Evolutionary conservation across 2,329 filamentous ascomycete species (phyloP), one percentile per base, ranked within the genome.

Genomic region (Penicillium sp.): DNA sequence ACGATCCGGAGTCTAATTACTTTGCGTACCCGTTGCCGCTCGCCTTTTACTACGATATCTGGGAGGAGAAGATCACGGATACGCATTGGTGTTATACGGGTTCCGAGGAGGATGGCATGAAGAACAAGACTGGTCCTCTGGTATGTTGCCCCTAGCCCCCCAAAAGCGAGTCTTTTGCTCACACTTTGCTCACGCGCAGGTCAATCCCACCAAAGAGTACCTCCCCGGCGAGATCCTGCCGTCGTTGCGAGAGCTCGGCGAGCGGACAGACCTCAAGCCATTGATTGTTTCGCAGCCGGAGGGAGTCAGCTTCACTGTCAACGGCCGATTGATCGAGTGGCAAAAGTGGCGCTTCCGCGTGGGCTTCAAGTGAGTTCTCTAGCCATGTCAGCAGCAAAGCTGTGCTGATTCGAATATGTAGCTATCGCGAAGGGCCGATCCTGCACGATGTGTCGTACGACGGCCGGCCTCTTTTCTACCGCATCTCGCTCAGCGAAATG

Each of bases 341-440:
- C 86, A 89, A 68, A 83, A 86, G 62, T 89, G 86, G 86, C 75
- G 79, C 2, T 85, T 90, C 71, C 77, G 85, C 9, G 76, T 90
- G 9, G 81, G 82, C 38, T 89, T 87, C 74, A 90, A 86, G 61
- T 80, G 83, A 47, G 48, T 51, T n/a, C 7, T 21, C 23, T n/a
- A 5, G 6, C 23, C 18, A 20, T 48, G 46, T 28, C 23, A 20
- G n/a, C 14, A 16, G 5, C 23, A 20, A 21, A 5, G 20, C n/a
- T 18, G 14, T 20, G 26, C 16, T 40, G 16, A 23, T 33, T 33
- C 8, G 9, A 5, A 5, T 30, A 9, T 5, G 9, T 30, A 30
- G 26, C 26, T 30, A 30, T 30, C 79, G 87, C 2, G 87, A 90
- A 69, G 87, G 87, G 3, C 79, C 82, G 21, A 83, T 86, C 2